Conservation (phyloP, 768 basidiomycete species). For the Gelatoporia subvermispora region DNA sequence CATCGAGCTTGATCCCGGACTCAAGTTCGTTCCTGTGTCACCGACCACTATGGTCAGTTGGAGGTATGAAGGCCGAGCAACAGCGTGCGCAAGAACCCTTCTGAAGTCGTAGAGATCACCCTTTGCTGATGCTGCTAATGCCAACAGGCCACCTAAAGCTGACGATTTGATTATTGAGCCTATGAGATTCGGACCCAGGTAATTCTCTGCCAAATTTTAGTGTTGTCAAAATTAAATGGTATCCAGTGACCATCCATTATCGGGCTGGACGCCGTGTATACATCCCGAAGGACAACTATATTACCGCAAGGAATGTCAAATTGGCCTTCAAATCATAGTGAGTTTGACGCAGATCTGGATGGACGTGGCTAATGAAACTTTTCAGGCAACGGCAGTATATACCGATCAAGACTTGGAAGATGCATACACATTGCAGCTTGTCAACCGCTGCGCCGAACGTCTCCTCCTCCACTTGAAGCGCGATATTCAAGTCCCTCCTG, state of each 20-base stretch:
- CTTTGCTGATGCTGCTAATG: no score
- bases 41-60: no score
- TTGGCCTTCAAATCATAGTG: not conserved
- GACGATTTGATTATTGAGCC: no score
- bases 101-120: no score
- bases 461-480: not conserved
- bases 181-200: no score
- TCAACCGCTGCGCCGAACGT: not conserved
- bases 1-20: no score
- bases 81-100: no score
- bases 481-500: not conserved
- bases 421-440: not conserved
- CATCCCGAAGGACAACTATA: conserved; percentile 4
- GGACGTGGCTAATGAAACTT: not conserved
- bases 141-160: no score
- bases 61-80: no score
- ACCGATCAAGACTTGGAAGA: not conserved
- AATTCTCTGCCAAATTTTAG: no score
- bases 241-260: not conserved
- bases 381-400: conserved; percentile 5
- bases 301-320: not conserved
- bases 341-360: not conserved
- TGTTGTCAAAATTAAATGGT: no score
- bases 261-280: not conserved
- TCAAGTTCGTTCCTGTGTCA: no score